A percentile compares a stretch with the other conserved stretches of the same genome.
phyloP scores from a whole-genome alignment of 805 yeast genomes.

The Wickerhamia fluorescens region DNA sequence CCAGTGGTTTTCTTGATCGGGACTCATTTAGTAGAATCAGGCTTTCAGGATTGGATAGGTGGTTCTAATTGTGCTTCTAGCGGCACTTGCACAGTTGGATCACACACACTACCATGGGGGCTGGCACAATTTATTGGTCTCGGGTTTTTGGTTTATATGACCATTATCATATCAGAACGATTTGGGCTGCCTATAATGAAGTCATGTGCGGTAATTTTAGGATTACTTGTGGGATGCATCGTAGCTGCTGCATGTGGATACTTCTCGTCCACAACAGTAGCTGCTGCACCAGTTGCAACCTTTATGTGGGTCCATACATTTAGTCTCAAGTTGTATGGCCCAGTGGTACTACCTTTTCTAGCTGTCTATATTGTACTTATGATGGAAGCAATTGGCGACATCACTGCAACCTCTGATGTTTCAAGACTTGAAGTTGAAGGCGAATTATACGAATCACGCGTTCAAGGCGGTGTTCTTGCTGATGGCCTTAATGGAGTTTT shows the following conservation, averaged over 20 bases:
- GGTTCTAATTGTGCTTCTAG: conserved; percentile 59
- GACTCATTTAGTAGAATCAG: conserved; percentile 56
- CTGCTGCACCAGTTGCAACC: conserved; percentile 72
- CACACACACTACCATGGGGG: conserved; percentile 65
- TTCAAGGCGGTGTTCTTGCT: conserved; percentile 89
- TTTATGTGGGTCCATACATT: conserved; percentile 88
- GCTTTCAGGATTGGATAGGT: conserved; percentile 82
- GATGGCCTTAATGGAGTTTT: conserved; percentile 78
- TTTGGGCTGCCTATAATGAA: conserved; percentile 95
- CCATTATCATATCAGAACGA: conserved; percentile 71
- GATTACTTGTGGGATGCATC: conserved; percentile 80
- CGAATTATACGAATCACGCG: conserved; percentile 67
- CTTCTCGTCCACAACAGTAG: conserved; percentile 52
- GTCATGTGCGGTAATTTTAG: conserved; percentile 86
- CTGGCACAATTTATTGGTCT: conserved; percentile 81
- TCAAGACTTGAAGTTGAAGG: conserved; percentile 83
- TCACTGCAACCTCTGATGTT: conserved; percentile 90
- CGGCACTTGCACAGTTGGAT: conserved; percentile 15
- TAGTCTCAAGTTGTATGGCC: conserved; percentile 69
- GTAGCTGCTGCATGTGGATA: conserved; percentile 90
- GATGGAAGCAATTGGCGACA: conserved; percentile 94
- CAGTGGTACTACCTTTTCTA: conserved; percentile 76
- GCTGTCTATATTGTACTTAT: conserved; percentile 76
- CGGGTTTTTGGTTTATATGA: conserved; percentile 73
- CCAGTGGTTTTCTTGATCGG: conserved; percentile 89